Percentiles rank a stretch among this genome's conserved stretches.
phyloP scores from a whole-genome alignment of 140 eudicot species.

The Ambrosia hybrid region DNA sequence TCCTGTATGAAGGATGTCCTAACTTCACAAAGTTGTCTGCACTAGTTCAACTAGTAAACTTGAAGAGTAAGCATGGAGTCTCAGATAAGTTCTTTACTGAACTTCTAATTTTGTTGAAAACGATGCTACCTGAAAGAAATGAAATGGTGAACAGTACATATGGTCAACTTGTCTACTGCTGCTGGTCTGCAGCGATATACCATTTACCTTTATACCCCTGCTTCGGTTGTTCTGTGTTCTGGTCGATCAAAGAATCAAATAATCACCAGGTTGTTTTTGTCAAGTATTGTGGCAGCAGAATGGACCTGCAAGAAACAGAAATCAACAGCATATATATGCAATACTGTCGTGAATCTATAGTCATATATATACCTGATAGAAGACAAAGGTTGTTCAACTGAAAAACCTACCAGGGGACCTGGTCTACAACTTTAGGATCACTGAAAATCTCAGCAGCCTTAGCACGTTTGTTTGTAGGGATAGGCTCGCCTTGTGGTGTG shows the following conservation, averaged over 20 bases:
- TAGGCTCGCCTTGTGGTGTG: constrained; percentile 95
- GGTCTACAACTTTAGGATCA: constrained; percentile 66
- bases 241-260: no score
- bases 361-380: no score
- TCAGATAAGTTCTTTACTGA: neutral
- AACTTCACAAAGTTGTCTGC: neutral
- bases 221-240: no score
- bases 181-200: no score
- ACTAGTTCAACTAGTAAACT: neutral
- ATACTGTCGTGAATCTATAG: no score
- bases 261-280: no score
- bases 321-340: no score
- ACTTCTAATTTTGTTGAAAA: neutral
- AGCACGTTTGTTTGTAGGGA: constrained; percentile 94
- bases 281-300: no score
- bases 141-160: neutral
- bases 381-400: neutral
- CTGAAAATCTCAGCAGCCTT: constrained; percentile 90
- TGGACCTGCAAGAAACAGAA: no score
- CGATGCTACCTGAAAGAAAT: constrained; percentile 5
- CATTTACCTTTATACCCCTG: no score
- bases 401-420: constrained; percentile 77
- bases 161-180: neutral
- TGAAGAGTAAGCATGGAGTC: neutral
- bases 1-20: no score